Base-by-base conservation (phyloP, 148 eudicot genomes). In the Limonium bicolor region DNA sequence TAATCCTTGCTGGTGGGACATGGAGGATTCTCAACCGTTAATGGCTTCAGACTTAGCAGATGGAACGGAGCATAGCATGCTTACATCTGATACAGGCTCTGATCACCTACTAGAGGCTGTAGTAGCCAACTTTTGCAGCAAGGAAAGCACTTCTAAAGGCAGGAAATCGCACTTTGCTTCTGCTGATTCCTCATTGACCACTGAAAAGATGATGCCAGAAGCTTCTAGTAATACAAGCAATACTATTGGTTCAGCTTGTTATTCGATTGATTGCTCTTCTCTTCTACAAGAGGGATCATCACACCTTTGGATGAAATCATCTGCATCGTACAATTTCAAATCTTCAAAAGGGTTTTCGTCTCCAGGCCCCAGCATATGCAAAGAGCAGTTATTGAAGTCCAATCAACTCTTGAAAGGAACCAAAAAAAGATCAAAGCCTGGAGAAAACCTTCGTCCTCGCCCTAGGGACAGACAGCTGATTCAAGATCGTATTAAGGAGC, bases 381-480 rank as follows among this genome's bases (percentile, higher is more conserved):
- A 74, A 68, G 86, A 65, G 42, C 72, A 48, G 56, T 44, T 66
- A 44, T 61, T 31, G 42, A 65, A 60, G 60, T 33, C 82, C 15
- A 51, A 36, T 46, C 86, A 70, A 47, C 65, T 45, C 6, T 59
- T 42, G 18, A 82, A 82, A 56, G 37, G 36, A 16, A 63, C 43
- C 48, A 87, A 70, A 50, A 87, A 83, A 66, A 67, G 90, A 54
- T 80, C 86, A 38, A 82, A 78, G 54, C 86, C 82, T 25, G 86
- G 86, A 45, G 96, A 87, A 64, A 87, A 64, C 64, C 51, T 68
- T 23, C 76, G 94, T 35, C 96, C 96, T 24, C 73, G 96, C 58
- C 96, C 96, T 36, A 78, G 96, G 69, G 96, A 87, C 54, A 76
- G 96, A 46, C 96, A 87, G 47, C 60, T 87, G 56, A 83, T 87